Base-by-base conservation (phyloP, 768 basidiomycete species). In the Boletus patriciae region DNA sequence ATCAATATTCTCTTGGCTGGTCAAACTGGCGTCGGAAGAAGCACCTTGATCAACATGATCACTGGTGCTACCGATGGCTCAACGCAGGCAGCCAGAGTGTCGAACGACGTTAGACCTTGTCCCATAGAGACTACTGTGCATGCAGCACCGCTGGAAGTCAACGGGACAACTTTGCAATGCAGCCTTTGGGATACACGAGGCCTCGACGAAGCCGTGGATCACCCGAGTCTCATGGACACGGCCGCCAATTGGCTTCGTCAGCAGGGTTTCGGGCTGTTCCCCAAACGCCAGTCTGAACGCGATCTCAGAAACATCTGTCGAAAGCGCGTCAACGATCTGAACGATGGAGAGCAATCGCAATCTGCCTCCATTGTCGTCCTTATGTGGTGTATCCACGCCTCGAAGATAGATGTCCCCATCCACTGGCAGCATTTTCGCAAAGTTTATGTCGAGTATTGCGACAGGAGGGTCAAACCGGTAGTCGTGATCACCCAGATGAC, bases 321-420 rank as follows among this genome's bases (percentile, higher is more conserved):
- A 34, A 33, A 43, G 43, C 64, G 64, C 34, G 54, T 69, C 45
- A 41, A 25, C 25, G 54, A 54, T 53, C 47, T 53, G 11, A 21
- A 45, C 6, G 62, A 57, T 16, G 53, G 55, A 48, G 59, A 61
- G 19, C 36, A 50, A 34, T 29, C 54, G 12, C 45, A 7, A 43
- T 33, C 61, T 15, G 18, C 52, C 44, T 25, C 63, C 43, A 45
- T 21, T 50, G 41, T 66, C 48, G 27, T 67, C 52, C 60, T 70
- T 8, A 57, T 70, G 52, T 70, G 67, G 67, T 68, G 67, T n/a
- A 70, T 68, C 19, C 62, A 62, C n/a, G 67, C 67, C 40, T 67
- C 63, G 6, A 70, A 68, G 57, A 70, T 70, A 46, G 65, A 62
- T 19, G 57, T 68, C 42, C 59, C 63, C 11, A 57, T 57, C 33